Percentiles rank a stretch among this genome's conserved stretches.
Conservation (phyloP, 140 eudicot genomes). For the Senecio squalidus region DNA sequence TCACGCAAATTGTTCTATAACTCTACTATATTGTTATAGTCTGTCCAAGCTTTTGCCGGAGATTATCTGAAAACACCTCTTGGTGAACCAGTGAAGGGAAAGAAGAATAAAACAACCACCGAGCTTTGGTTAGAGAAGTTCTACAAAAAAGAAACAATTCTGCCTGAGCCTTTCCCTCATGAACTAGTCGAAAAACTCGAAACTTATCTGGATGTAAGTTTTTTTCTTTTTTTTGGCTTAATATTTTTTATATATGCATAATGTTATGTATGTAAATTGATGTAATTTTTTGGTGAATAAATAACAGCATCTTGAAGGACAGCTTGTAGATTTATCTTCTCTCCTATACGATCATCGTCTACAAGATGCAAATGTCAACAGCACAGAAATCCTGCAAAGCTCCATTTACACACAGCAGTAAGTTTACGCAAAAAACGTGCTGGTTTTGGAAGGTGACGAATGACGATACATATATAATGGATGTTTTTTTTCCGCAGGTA, state of each 20-base stretch:
- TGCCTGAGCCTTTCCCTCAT: no score
- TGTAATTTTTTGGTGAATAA: background rate
- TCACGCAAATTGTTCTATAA: slow-evolving; percentile 1
- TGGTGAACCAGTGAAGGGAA: no score
- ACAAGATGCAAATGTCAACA: slow-evolving; percentile 85
- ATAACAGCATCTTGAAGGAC: slow-evolving; percentile 83
- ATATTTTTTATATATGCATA: background rate
- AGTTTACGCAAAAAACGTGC: slow-evolving; percentile 20
- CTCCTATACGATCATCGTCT: slow-evolving; percentile 80
- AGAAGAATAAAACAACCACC: no score
- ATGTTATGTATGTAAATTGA: background rate
- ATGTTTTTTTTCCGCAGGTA: slow-evolving; percentile 42
- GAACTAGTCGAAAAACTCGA: slow-evolving; percentile 87
- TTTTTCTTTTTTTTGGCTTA: background rate
- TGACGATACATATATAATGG: background rate
- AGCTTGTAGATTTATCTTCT: no score
- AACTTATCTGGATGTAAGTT: slow-evolving; percentile 79
- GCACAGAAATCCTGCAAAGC: slow-evolving; percentile 81
- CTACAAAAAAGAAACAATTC: slow-evolving; percentile 79
- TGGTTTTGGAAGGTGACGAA: background rate
- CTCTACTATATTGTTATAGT: slow-evolving; percentile 32
- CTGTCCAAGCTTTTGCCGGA: slow-evolving; percentile 80
- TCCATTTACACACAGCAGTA: slow-evolving; percentile 84
- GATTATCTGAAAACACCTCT: slow-evolving; percentile 91
- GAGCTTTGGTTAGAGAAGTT: slow-evolving; percentile 94